Base-by-base conservation (phyloP, 2,329 filamentous ascomycete genomes). In the Aspergillus proliferans region DNA sequence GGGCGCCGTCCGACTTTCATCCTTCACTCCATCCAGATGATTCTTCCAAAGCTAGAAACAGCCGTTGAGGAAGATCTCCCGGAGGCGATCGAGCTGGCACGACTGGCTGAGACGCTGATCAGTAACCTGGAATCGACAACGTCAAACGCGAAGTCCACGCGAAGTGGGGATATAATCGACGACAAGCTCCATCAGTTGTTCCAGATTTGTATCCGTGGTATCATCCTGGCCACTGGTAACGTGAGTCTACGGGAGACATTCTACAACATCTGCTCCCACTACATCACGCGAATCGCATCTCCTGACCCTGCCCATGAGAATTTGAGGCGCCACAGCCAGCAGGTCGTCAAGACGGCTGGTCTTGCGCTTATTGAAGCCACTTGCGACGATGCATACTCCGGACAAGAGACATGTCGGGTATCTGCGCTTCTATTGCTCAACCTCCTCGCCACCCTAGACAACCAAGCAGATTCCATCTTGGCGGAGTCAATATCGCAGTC, bases 111-210 rank as follows among this genome's bases (percentile, higher is more conserved):
- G 81, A 90, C 66, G 74, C 85, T 69, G 56, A 72, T 76, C 40
- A 68, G 67, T 24, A 70, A 68, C 44, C 61, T 76, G 39, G 67
- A 69, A 19, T 63, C 65, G 26, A 64, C 65, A 36, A 54, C 62
- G 18, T 58, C 67, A 12, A 63, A 59, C 19, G 54, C 71, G 26
- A 73, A 73, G 46, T 69, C 71, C 54, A 73, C 71, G 10, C 65
- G 69, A 43, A 74, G 73, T 47, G 76, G 85, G 33, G 88, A 89
- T 64, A 77, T 92, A 22, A 83, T 93, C 30, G 87, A 89, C 63
- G 92, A 97, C 65, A 88, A 93, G 62, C 78, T 97, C 0, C 91
- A 90, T 63, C 87, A 95, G 63, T 80, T 97, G 3, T 96, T 98
- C 76, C 87, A 95, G 54, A 82, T 89, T 36, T 91, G 88, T 53